Base-by-base conservation (phyloP, 768 basidiomycete genomes). In the Glaciozyma antarctica region DNA sequence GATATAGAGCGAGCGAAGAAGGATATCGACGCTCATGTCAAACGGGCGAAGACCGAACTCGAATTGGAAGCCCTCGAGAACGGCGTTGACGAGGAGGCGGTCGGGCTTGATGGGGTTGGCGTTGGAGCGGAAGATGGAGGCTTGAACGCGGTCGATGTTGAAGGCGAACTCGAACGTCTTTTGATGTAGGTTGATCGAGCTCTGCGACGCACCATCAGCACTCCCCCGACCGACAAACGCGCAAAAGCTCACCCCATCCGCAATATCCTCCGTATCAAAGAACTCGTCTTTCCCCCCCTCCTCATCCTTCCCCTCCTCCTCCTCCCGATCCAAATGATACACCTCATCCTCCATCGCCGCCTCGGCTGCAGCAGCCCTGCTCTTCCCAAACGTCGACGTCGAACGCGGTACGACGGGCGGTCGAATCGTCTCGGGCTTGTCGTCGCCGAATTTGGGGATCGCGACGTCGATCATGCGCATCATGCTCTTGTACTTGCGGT, bases 381-480 rank as follows among this genome's bases (percentile, higher is more conserved):
- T 80, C 34, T 70, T 61, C 9, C 62, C 65, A 60, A 73, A 71
- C 45, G 56, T 55, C 21, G 63, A 58, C 44, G 58, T 65, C 52
- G 60, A 53, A 21, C 64, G 64, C 3, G 34, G 54, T 5, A 60
- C 62, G 17, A 34, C 60, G 32, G 60, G 19, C 16, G 38, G 43
- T 12, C 49, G 63, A 22, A 53, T 56, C 24, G 58, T 41, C 0
- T 63, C 38, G 0, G 59, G 56, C 9, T 67, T 68, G n/a, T 67
- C 65, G 52, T 83, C 86, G 34, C 75, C 78, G 71, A 97, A 86
- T 64, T 86, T 83, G 19, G 95, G 95, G 47, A 98, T 85, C 34
- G 86, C 84, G 32, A 92, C 85, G 72, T 98, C 93, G 71, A 98
- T 83, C 63, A 98, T 80, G 13, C 89, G 84, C 88, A 99, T 90